phyloP scores from a whole-genome alignment of 2,329 filamentous ascomycete species.

The Cercospora citrullina region DNA sequence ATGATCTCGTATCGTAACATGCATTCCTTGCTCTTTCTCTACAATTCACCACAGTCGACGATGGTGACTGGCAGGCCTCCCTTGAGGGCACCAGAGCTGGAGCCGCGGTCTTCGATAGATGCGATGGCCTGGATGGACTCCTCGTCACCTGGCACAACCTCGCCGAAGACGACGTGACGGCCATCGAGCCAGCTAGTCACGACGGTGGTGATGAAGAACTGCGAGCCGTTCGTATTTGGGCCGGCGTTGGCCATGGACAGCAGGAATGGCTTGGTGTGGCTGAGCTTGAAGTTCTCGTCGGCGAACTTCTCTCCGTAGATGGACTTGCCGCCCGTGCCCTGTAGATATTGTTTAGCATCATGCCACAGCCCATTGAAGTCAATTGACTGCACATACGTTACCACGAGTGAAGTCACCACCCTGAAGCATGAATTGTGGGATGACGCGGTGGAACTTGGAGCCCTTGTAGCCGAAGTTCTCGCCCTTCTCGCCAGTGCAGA shows the following conservation, averaged over 20 bases:
- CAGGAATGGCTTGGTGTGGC: slow-evolving; percentile 90
- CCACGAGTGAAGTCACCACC: slow-evolving; percentile 95
- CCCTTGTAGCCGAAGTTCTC: slow-evolving; percentile 66
- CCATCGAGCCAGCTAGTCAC: slow-evolving; percentile 70
- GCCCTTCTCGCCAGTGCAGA: slow-evolving; percentile 96
- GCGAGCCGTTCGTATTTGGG: slow-evolving; percentile 84
- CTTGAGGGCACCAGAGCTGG: slow-evolving; percentile 55
- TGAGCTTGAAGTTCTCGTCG: slow-evolving; percentile 91
- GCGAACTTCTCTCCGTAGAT: slow-evolving; percentile 98
- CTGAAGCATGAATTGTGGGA: slow-evolving; percentile 99
- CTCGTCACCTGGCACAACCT: slow-evolving; percentile 59
- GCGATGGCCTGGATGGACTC: slow-evolving; percentile 57
- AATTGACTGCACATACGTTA: slow-evolving; percentile 63
- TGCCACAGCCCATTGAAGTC: neutral
- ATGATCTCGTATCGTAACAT: neutral
- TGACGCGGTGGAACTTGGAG: slow-evolving; percentile 91
- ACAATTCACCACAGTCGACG: slow-evolving; percentile 48
- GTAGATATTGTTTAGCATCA: slow-evolving; percentile 19
- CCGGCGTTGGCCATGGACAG: slow-evolving; percentile 98
- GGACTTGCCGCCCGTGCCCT: slow-evolving; percentile 95
- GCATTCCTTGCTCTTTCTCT: slow-evolving; percentile 24
- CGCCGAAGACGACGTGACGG: slow-evolving; percentile 82
- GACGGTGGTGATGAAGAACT: slow-evolving; percentile 72
- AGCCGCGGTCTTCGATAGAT: slow-evolving; percentile 61
- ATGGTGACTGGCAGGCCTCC: slow-evolving; percentile 51